Percentiles rank a stretch among this genome's conserved stretches.
These are phyloP conservation scores for Fusarium piperis DNA, from an alignment of 2,329 filamentous ascomycete species.

Conservation along the genomic window DNA sequence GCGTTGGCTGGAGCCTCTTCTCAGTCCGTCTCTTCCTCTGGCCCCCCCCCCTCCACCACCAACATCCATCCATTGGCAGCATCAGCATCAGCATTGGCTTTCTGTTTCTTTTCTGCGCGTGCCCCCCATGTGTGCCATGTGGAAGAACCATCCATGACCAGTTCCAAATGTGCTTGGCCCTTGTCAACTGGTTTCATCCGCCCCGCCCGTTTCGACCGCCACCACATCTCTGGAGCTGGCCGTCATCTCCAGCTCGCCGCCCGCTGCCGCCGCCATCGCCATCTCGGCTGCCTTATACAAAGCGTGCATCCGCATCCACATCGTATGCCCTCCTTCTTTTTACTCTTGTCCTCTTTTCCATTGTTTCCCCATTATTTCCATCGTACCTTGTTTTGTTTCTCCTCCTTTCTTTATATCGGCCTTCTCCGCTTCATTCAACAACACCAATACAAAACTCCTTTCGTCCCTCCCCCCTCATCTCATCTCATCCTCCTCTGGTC, in stretches of 20 bases:
- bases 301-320: conserved; percentile 39
- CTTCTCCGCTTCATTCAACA: not conserved
- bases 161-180: conserved; percentile 58
- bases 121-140: conserved; percentile 43
- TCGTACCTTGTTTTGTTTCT: conserved; percentile 3
- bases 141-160: conserved; percentile 48
- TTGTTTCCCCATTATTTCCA: conserved; percentile 8
- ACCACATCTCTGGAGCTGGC: conserved; percentile 55
- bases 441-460: not conserved
- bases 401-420: not conserved
- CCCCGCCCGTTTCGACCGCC: conserved; percentile 53
- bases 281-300: conserved; percentile 35
- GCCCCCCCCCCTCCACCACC: conserved; percentile 21
- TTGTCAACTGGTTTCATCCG: conserved; percentile 54
- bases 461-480: not conserved
- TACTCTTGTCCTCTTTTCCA: conserved; percentile 14
- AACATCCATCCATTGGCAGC: conserved; percentile 46
- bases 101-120: conserved; percentile 43
- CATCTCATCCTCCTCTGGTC: not conserved
- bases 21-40: conserved; percentile 21
- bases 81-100: conserved; percentile 50
- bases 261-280: conserved; percentile 17
- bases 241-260: conserved; percentile 57
- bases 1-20: conserved; percentile 14
- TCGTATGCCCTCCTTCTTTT: conserved; percentile 34